A percentile compares a stretch with the other conserved stretches of the same genome.
Conservation (phyloP, 2,329 filamentous ascomycete genomes). For the Xylariaceae sp. region DNA sequence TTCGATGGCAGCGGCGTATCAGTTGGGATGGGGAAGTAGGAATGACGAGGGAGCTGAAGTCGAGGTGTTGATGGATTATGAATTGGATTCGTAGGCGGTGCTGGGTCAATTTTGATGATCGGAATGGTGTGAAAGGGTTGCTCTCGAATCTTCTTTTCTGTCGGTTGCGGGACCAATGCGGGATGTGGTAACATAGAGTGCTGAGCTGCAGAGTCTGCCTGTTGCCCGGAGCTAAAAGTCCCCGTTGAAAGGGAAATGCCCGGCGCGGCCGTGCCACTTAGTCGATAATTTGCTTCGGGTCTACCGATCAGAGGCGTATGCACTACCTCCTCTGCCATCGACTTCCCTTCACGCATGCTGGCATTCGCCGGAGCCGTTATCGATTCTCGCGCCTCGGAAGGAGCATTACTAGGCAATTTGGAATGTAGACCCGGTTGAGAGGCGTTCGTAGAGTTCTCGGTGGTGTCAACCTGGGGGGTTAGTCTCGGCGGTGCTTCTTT, state of each 20-base stretch:
- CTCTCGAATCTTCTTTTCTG: background rate
- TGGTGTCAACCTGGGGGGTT: background rate
- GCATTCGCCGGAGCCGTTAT: background rate
- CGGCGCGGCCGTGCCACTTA: background rate
- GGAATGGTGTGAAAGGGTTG: slow-evolving; percentile 1
- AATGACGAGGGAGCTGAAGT: slow-evolving; percentile 31
- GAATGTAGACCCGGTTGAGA: background rate
- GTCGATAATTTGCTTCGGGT: slow-evolving; percentile 2
- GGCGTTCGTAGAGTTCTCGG: slow-evolving; percentile 1
- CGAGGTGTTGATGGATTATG: slow-evolving; percentile 26
- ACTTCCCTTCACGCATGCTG: background rate
- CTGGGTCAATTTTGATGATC: slow-evolving; percentile 18
- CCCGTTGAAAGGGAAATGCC: background rate
- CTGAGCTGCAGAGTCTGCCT: background rate
- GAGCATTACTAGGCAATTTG: slow-evolving; percentile 5
- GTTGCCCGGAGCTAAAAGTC: background rate
- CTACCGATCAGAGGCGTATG: slow-evolving; percentile 1
- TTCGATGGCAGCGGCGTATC: slow-evolving; percentile 51
- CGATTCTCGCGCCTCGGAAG: background rate
- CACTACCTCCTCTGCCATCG: background rate
- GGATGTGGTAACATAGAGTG: slow-evolving; percentile 1
- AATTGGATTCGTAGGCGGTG: slow-evolving; percentile 16
- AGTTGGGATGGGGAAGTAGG: slow-evolving; percentile 35
- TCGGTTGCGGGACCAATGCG: background rate
- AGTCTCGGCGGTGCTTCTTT: slow-evolving; percentile 12